Conservation (phyloP, 2,329 filamentous ascomycete genomes). For the Diaporthe citriasiana region DNA sequence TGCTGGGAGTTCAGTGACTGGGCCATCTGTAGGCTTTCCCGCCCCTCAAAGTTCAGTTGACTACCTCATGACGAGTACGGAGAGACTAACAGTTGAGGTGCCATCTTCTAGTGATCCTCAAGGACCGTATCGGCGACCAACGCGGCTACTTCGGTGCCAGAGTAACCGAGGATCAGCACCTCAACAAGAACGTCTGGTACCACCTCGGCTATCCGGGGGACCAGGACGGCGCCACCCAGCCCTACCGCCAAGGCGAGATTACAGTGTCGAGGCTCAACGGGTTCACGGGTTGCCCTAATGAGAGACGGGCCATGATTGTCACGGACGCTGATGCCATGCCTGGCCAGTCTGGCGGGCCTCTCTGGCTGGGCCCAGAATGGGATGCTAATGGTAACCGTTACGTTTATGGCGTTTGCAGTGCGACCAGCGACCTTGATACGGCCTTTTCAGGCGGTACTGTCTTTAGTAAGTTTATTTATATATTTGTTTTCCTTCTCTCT, state of each 20-base stretch:
- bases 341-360: conserved; percentile 2
- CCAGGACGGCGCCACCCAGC: not conserved
- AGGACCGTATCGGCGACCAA: conserved; percentile 2
- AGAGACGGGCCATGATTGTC: not conserved
- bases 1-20: conserved; percentile 16
- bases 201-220: not conserved
- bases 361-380: conserved; percentile 18
- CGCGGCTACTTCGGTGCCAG: conserved; percentile 6
- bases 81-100: not conserved
- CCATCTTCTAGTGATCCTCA: not conserved
- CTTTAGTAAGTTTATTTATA: not conserved
- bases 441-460: conserved; percentile 5
- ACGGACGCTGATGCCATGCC: not conserved
- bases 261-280: not conserved
- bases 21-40: not conserved
- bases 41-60: not conserved
- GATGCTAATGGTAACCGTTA: not conserved
- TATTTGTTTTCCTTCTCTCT: not conserved
- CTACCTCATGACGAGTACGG: too few species aligned
- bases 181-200: conserved; percentile 11
- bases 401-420: conserved; percentile 13
- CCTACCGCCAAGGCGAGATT: not conserved
- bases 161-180: conserved; percentile 8
- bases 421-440: not conserved
- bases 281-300: conserved; percentile 9